phyloP scores from a whole-genome alignment of 257 asterid species.

The Eustoma russellianum region DNA sequence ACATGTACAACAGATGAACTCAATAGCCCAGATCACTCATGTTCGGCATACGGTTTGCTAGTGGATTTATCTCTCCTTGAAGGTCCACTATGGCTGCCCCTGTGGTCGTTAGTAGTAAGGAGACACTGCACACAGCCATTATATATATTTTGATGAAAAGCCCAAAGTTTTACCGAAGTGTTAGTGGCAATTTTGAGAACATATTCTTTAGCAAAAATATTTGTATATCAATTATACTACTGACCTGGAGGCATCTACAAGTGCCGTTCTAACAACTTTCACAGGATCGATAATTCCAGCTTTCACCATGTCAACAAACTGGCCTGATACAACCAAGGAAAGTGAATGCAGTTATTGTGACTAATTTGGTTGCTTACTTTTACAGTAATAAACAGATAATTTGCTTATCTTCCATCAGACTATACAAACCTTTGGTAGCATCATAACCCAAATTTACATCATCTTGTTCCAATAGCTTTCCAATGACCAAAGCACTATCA shows the following conservation, averaged over 20 bases:
- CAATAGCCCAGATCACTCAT: constrained; percentile 34
- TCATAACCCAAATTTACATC: constrained; percentile 65
- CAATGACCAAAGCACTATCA: constrained; percentile 56
- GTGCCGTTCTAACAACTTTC: constrained; percentile 76
- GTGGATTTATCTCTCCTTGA: constrained; percentile 43
- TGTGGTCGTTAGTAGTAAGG: constrained; percentile 59
- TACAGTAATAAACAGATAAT: neutral
- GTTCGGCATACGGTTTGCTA: constrained; percentile 45
- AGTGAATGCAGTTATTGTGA: no score
- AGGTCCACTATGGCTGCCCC: constrained; percentile 58
- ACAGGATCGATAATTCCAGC: constrained; percentile 80
- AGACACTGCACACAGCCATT: constrained; percentile 35
- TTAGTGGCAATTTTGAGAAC: neutral
- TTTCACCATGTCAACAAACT: constrained; percentile 65
- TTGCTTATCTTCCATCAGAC: constrained; percentile 4
- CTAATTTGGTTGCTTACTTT: neutral
- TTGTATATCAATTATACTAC: constrained; percentile 2
- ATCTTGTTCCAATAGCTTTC: constrained; percentile 75
- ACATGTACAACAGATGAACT: neutral
- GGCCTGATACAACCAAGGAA: constrained; percentile 30
- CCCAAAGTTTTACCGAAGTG: neutral
- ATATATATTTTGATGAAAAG: constrained; percentile 1
- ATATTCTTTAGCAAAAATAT: neutral
- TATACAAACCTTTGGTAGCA: constrained; percentile 72
- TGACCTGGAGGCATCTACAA: constrained; percentile 73